A percentile compares a stretch with the other conserved stretches of the same genome.
Evolutionary conservation across 2,329 filamentous ascomycete genomes (phyloP).

Genomic region (Didymella keratinophila): DNA sequence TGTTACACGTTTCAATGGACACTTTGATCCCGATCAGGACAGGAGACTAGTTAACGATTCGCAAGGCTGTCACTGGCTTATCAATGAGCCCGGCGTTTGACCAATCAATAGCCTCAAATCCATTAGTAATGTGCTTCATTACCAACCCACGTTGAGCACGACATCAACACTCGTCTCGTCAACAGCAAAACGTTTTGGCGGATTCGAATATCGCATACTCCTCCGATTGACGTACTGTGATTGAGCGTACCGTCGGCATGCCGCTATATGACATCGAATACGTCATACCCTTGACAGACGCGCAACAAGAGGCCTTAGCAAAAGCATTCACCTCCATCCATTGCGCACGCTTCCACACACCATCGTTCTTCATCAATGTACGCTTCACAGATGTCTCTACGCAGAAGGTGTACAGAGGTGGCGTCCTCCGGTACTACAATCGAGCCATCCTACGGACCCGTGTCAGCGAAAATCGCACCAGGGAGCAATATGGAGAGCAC

Average conservation of each 20-base stretch:
- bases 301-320: slow-evolving; percentile 8
- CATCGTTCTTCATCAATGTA: slow-evolving; percentile 12
- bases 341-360: slow-evolving; percentile 10
- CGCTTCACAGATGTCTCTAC: slow-evolving; percentile 6
- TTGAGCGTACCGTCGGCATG: not conserved
- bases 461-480: slow-evolving; percentile 2
- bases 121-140: slow-evolving; percentile 4
- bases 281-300: slow-evolving; percentile 3
- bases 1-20: not conserved
- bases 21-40: not conserved
- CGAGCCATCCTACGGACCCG: slow-evolving; percentile 9
- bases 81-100: not conserved
- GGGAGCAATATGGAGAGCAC: slow-evolving; percentile 7
- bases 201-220: not conserved
- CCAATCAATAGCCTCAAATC: not conserved
- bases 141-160: not conserved
- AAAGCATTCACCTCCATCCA: slow-evolving; percentile 4
- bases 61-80: not conserved
- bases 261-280: slow-evolving; percentile 15
- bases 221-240: too few relatives aligned
- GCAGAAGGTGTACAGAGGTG: slow-evolving; percentile 8
- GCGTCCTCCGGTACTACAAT: slow-evolving; percentile 5
- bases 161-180: not conserved
- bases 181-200: not conserved
- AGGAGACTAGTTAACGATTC: not conserved